Base-by-base conservation (phyloP, 169 alveolate genomes). In the Cryptosporidium ryanae region DNA sequence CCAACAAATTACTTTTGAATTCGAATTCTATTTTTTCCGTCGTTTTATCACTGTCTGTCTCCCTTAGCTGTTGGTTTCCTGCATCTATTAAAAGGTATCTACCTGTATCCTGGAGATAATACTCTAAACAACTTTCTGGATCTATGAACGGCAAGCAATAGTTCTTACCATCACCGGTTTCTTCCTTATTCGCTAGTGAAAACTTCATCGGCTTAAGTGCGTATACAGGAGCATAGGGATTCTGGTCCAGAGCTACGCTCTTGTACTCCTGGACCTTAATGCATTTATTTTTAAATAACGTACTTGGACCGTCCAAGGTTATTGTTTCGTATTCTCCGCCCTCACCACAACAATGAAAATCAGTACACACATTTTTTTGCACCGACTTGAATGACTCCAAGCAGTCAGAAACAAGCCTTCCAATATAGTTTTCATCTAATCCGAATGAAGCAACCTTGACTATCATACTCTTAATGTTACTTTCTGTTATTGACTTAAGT, bases 261-360 rank as follows among this genome's bases (percentile, higher is more conserved):
- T 59, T 34, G 54, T 29, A 76, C 8, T 21, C 38, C 12, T 8
- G 31, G 23, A 76, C 38, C 0, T 63, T 57, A 55, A 76, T 76
- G 43, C 5, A 43, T 44, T 43, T 61, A 8, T 48, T 61, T 17
- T 38, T 55, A 59, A 59, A 76, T 23, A 76, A 59, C 17, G 31
- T n/a, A 21, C 92, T 82, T 15, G 98, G 97, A 66, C 98, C 96
- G 94, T 97, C 98, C 52, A 96, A 82, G 8, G 97, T 96, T n/a
- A 96, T 82, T n/a, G 98, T 95, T 91, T 98, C 99, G 92, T 96
- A 98, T 84, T 98, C 99, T 12, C 99, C 99, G 0, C 99, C 99
- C 92, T 98, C 99, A 18, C 99, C 99, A 90, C 99, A 97, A 31
- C 96, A 96, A 91, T 97, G 98, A 82, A 98, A 95, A 49, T 98